Evolutionary conservation across 2,329 filamentous ascomycete species (phyloP).

Genomic region (Aspergillus udagawae): DNA sequence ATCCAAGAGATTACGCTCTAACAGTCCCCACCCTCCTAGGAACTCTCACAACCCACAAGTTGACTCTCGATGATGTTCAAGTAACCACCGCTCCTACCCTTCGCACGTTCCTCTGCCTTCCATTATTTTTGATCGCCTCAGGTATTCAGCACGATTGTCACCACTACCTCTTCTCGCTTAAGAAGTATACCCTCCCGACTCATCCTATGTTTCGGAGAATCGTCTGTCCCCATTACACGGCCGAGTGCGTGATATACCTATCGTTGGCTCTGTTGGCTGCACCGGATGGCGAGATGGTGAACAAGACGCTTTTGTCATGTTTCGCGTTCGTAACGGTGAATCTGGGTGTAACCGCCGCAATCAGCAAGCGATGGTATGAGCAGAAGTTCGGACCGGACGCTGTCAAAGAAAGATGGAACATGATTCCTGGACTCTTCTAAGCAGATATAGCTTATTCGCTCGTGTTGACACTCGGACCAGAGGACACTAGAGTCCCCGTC

Average conservation of each 20-base stretch:
- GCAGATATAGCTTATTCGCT: neutral
- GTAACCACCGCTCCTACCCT: slow-evolving; percentile 40
- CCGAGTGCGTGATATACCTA: slow-evolving; percentile 80
- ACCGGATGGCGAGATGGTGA: slow-evolving; percentile 61
- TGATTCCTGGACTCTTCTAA: slow-evolving; percentile 59
- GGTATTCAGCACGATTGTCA: slow-evolving; percentile 72
- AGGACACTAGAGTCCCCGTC: neutral
- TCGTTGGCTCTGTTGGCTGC: slow-evolving; percentile 71
- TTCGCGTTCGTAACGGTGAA: slow-evolving; percentile 72
- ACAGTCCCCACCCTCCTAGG: slow-evolving; percentile 15
- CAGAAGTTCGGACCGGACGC: slow-evolving; percentile 66
- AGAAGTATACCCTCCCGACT: slow-evolving; percentile 78
- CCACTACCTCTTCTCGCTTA: slow-evolving; percentile 62
- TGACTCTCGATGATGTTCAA: slow-evolving; percentile 33
- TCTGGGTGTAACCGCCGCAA: slow-evolving; percentile 73
- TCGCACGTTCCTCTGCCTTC: slow-evolving; percentile 54
- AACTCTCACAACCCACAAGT: slow-evolving; percentile 29
- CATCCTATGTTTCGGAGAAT: slow-evolving; percentile 68
- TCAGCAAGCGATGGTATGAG: slow-evolving; percentile 75
- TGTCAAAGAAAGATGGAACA: slow-evolving; percentile 64
- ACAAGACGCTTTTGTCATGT: slow-evolving; percentile 68
- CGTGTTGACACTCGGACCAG: neutral
- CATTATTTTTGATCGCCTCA: slow-evolving; percentile 66
- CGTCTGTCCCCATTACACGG: slow-evolving; percentile 86
- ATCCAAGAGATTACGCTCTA: neutral